Conservation (phyloP, 768 basidiomycete species). For the Naganishia randhawae region DNA sequence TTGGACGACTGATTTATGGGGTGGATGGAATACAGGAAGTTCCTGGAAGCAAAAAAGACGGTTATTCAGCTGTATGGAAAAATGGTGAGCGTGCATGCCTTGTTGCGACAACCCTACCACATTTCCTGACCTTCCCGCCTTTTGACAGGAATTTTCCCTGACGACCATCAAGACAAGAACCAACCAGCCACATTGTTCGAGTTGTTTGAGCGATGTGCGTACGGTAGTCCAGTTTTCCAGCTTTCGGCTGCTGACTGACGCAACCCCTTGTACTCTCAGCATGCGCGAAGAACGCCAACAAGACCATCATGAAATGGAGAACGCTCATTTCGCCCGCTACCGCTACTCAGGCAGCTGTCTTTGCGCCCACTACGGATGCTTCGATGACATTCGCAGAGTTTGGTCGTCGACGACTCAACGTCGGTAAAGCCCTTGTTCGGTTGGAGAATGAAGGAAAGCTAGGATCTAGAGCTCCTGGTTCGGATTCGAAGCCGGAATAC, state of each 20-base stretch:
- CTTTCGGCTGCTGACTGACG: not conserved
- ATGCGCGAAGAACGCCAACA: conserved; percentile 43
- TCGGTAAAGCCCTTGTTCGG: conserved; percentile 43
- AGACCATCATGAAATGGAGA: conserved; percentile 40
- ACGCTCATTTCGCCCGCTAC: conserved; percentile 34
- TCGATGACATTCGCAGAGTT: conserved; percentile 38
- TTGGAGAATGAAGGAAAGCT: conserved; percentile 46
- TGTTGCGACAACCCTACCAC: not conserved
- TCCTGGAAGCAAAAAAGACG: conserved; percentile 31
- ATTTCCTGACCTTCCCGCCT: no score
- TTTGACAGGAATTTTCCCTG: conserved; percentile 20
- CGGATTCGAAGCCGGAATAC: conserved; percentile 37
- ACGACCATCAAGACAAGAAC: conserved; percentile 32
- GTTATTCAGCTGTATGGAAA: conserved; percentile 34
- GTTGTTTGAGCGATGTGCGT: conserved; percentile 45
- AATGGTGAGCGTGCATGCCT: conserved; percentile 30
- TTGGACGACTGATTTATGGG: not conserved
- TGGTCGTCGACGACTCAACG: conserved; percentile 35
- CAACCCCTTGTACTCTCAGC: conserved; percentile 32
- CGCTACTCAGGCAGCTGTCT: conserved; percentile 32
- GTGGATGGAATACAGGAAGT: conserved; percentile 32
- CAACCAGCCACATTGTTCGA: conserved; percentile 42
- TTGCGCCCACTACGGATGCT: conserved; percentile 35
- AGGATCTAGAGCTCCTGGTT: conserved; percentile 33
- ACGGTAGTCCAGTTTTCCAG: not conserved